Conservation (phyloP, 345 rosid species). For the Arabis alpina region DNA sequence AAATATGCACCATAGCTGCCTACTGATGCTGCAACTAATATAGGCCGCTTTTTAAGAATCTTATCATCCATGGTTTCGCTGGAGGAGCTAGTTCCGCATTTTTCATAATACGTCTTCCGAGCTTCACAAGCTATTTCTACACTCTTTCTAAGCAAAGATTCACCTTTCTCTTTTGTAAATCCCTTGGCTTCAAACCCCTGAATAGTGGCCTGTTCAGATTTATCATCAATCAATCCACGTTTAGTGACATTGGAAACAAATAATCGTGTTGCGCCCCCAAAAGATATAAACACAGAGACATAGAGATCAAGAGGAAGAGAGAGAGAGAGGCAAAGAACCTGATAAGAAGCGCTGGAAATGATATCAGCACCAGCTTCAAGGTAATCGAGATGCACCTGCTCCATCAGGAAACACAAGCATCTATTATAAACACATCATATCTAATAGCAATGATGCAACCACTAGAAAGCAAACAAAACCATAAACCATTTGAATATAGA, state of each 20-base stretch:
- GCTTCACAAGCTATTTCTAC: slow-evolving; percentile 77
- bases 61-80: slow-evolving; percentile 37
- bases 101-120: slow-evolving; percentile 53
- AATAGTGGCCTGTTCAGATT: slow-evolving; percentile 64
- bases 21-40: slow-evolving; percentile 79
- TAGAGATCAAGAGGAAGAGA: background rate
- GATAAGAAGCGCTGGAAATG: slow-evolving; percentile 71
- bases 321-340: slow-evolving; percentile 46
- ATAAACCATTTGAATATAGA: background rate
- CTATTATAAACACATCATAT: background rate
- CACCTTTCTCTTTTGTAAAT: slow-evolving; percentile 57
- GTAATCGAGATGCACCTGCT: slow-evolving; percentile 79
- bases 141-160: slow-evolving; percentile 65
- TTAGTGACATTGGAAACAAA: background rate
- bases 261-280: background rate
- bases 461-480: background rate
- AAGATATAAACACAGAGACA: background rate
- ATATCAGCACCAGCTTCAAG: slow-evolving; percentile 93
- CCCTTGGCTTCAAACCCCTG: slow-evolving; percentile 83
- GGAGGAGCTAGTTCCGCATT: slow-evolving; percentile 47
- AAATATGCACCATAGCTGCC: slow-evolving; percentile 90
- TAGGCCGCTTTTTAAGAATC: slow-evolving; percentile 55
- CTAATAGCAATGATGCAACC: background rate
- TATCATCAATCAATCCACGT: slow-evolving; percentile 2
- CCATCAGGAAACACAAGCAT: slow-evolving; percentile 35